phyloP scores from a whole-genome alignment of 352 stramenopile genomes.

The Phytophthora macrochlamydospora region DNA sequence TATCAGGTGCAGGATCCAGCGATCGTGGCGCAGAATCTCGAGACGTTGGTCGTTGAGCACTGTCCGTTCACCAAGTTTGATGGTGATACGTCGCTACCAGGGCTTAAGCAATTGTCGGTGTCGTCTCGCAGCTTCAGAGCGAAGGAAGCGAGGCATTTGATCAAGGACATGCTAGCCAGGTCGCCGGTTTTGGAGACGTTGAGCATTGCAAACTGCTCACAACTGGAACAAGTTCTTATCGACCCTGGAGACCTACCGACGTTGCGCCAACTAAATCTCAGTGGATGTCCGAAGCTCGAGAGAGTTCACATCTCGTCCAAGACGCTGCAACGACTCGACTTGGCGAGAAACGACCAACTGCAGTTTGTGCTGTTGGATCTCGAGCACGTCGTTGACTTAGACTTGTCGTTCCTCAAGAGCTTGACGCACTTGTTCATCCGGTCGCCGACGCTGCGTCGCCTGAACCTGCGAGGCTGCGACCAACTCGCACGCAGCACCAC shows the following conservation, averaged over 20 bases:
- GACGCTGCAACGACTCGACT: slow-evolving; percentile 42
- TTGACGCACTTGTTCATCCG: slow-evolving; percentile 63
- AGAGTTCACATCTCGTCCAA: slow-evolving; percentile 62
- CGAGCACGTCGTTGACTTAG: slow-evolving; percentile 28
- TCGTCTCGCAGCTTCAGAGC: slow-evolving; percentile 57
- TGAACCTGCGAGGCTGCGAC: slow-evolving; percentile 56
- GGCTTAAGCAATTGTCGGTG: slow-evolving; percentile 50
- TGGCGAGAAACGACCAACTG: slow-evolving; percentile 52
- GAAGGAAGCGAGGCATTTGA: slow-evolving; percentile 41
- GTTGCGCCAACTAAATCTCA: slow-evolving; percentile 46
- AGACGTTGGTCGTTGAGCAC: slow-evolving; percentile 47
- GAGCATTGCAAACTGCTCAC: slow-evolving; percentile 49
- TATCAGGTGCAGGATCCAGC: slow-evolving; percentile 59
- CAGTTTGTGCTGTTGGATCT: slow-evolving; percentile 58
- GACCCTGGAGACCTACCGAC: slow-evolving; percentile 56
- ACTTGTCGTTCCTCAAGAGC: slow-evolving; percentile 70
- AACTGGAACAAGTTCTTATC: slow-evolving; percentile 65
- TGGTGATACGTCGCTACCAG: slow-evolving; percentile 44
- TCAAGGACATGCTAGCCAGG: slow-evolving; percentile 43
- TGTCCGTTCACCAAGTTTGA: slow-evolving; percentile 52
- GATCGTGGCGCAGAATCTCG: slow-evolving; percentile 38
- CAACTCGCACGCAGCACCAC: slow-evolving; percentile 43
- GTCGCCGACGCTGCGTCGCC: slow-evolving; percentile 37
- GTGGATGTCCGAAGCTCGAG: slow-evolving; percentile 52
- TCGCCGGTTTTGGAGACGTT: slow-evolving; percentile 36